Evolutionary conservation across 495 filamentous ascomycete species (phyloP).

Genomic region (Podospora pseudopauciseta): DNA sequence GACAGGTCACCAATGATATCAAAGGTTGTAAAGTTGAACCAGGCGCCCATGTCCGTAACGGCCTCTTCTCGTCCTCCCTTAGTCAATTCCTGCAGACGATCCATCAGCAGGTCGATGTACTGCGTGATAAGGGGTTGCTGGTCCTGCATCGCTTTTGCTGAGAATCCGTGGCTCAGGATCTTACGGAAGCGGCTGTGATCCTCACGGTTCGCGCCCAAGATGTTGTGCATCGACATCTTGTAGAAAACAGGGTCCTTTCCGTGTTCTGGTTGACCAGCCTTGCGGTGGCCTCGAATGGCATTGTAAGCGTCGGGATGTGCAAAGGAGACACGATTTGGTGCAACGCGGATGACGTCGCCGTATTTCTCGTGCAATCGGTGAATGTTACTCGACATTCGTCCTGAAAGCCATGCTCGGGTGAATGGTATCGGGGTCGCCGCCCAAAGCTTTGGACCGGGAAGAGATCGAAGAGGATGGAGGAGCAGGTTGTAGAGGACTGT

Average conservation of each 20-base stretch:
- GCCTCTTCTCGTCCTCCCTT: not conserved
- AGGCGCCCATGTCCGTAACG: slow-evolving; percentile 37
- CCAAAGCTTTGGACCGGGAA: slow-evolving; percentile 49
- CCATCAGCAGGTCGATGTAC: slow-evolving; percentile 44
- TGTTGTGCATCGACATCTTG: slow-evolving; percentile 13
- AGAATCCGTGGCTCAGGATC: slow-evolving; percentile 49
- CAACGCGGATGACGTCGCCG: slow-evolving; percentile 53
- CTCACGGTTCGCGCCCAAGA: slow-evolving; percentile 31
- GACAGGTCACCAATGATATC: slow-evolving; percentile 58
- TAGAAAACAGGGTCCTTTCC: slow-evolving; percentile 38
- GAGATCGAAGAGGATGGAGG: slow-evolving; percentile 48
- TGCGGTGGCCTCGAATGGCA: slow-evolving; percentile 54
- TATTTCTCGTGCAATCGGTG: slow-evolving; percentile 46
- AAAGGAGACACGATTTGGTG: slow-evolving; percentile 56
- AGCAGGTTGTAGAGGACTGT: slow-evolving; percentile 45
- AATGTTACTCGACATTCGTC: slow-evolving; percentile 19
- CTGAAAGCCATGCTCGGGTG: slow-evolving; percentile 18
- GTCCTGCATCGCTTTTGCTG: slow-evolving; percentile 40
- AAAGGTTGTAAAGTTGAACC: slow-evolving; percentile 57
- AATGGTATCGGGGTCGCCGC: slow-evolving; percentile 40
- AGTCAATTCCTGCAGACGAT: slow-evolving; percentile 27
- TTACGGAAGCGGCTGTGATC: slow-evolving; percentile 44
- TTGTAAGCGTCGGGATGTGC: slow-evolving; percentile 50
- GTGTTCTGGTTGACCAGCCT: slow-evolving; percentile 29
- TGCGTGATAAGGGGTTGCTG: slow-evolving; percentile 40